Evolutionary conservation across 2,329 filamentous ascomycete genomes (phyloP).

Genomic region (Penicillium sp.): DNA sequence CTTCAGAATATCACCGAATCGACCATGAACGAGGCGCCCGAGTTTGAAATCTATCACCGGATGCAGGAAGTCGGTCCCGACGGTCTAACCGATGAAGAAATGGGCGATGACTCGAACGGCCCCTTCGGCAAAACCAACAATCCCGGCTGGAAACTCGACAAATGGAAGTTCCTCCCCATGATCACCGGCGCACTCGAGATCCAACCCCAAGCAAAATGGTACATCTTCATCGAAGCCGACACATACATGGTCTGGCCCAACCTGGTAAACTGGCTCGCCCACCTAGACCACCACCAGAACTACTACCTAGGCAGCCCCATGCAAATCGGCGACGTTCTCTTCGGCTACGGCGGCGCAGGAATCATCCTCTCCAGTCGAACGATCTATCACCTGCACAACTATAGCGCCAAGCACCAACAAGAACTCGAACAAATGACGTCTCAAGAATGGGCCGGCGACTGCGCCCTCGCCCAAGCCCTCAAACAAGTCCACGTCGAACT

Average conservation of each 20-base stretch:
- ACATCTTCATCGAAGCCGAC: constrained; percentile 63
- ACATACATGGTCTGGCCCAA: constrained; percentile 62
- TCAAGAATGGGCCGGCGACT: constrained; percentile 55
- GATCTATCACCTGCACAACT: constrained; percentile 47
- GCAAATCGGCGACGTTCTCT: constrained; percentile 55
- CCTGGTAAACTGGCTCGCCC: constrained; percentile 57
- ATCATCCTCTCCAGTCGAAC: constrained; percentile 58
- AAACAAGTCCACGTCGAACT: constrained; percentile 51
- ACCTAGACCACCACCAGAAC: constrained; percentile 53
- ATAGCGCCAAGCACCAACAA: constrained; percentile 44
- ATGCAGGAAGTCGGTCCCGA: constrained; percentile 50
- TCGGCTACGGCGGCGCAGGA: constrained; percentile 59
- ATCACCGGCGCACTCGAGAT: constrained; percentile 54
- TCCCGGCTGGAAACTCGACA: constrained; percentile 59
- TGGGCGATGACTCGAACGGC: constrained; percentile 40
- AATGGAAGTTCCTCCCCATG: constrained; percentile 64
- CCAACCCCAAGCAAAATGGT: constrained; percentile 60
- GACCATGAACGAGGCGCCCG: constrained; percentile 38
- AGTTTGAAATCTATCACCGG: constrained; percentile 58
- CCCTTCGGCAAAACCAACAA: constrained; percentile 49
- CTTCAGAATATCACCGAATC: constrained; percentile 34
- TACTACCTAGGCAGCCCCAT: constrained; percentile 62
- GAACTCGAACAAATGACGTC: constrained; percentile 52
- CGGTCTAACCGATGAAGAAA: constrained; percentile 42
- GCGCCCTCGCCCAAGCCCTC: constrained; percentile 54